Evolutionary conservation across 2,329 filamentous ascomycete species (phyloP), one percentile per base, ranked within the genome.

Genomic region (Pyricularia sp.): DNA sequence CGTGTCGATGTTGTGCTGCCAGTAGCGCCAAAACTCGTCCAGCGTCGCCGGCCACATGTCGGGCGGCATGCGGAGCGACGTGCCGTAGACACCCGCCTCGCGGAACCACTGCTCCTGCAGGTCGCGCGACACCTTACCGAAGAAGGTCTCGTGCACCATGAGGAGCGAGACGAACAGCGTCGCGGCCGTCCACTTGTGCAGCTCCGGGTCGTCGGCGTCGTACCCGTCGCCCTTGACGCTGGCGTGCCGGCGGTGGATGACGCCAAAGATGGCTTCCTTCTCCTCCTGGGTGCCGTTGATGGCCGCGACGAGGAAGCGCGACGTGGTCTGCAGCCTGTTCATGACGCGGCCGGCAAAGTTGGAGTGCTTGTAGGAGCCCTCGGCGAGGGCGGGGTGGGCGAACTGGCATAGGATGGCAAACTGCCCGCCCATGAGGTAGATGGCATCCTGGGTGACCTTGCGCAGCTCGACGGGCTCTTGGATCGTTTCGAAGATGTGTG

Each of bases 401-500:
- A 63, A 63, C 59, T 63, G 59, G 59, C 59, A 63, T 17, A 63
- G 14, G 59, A 63, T 63, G 23, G 59, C 59, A 28, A 28, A 63
- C 59, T 63, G 59, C 11, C 59, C 59, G 59, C 59, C 59, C 23
- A 28, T 30, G 12, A 63, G 26, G 59, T 63, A 63, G 59, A 63
- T 63, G 59, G 59, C 25, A 9, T 63, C 59, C 12, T 17, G 25
- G 2, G 59, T 30, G 2, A 63, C 11, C 25, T 63, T 63, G 59
- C 59, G 59, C 26, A 63, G 59, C 25, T 63, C 59, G 7, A 63
- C 59, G 59, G 59, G 59, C 17, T 80, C 76, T 14, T 79, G 68
- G 67, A 80, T 79, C 26, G 76, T 74, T 9, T 73, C 70, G 20
- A 76, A 76, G 20, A 74, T 74, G 9, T 75, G 73, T 28, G 78